Conservation (phyloP, 345 rosid species). For the Populus simonii region DNA sequence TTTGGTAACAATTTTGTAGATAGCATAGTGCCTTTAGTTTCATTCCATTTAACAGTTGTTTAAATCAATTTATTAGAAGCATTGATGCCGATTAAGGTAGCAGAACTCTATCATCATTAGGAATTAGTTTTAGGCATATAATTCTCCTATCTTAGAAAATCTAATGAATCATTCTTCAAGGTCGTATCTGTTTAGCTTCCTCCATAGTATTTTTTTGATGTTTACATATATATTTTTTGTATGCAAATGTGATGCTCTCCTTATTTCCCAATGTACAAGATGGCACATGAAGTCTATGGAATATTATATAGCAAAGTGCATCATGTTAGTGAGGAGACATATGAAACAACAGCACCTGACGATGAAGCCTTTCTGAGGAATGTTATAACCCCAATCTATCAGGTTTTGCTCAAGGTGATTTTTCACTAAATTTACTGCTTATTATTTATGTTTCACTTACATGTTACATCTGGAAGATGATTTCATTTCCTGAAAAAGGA, state of each 20-base stretch:
- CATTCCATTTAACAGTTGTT: too few species aligned
- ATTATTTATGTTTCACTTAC: background rate
- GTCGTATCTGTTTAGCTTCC: background rate
- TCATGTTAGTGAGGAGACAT: conserved; percentile 53
- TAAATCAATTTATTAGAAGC: background rate
- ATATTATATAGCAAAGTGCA: conserved; percentile 49
- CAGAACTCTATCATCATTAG: background rate
- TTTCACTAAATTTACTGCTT: conserved; percentile 3
- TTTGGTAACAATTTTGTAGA: too few species aligned
- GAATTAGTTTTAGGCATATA: background rate
- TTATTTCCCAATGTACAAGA: conserved; percentile 44
- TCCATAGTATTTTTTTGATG: background rate
- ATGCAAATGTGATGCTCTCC: conserved; percentile 19
- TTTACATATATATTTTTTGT: background rate
- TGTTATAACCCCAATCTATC: conserved; percentile 77
- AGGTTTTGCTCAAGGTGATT: conserved; percentile 67
- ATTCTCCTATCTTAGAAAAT: background rate
- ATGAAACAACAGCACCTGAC: conserved; percentile 45
- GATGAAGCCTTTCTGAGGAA: conserved; percentile 75
- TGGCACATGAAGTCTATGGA: conserved; percentile 68
- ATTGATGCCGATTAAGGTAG: background rate
- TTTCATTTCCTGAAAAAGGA: conserved; percentile 55
- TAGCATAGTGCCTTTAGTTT: too few species aligned
- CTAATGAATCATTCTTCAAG: background rate
- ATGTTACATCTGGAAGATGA: conserved; percentile 12